Percentiles rank a stretch among this genome's conserved stretches.
These are phyloP conservation scores for Fraxinus excelsior DNA, from an alignment of 257 asterid species.

Conservation along the genomic window DNA sequence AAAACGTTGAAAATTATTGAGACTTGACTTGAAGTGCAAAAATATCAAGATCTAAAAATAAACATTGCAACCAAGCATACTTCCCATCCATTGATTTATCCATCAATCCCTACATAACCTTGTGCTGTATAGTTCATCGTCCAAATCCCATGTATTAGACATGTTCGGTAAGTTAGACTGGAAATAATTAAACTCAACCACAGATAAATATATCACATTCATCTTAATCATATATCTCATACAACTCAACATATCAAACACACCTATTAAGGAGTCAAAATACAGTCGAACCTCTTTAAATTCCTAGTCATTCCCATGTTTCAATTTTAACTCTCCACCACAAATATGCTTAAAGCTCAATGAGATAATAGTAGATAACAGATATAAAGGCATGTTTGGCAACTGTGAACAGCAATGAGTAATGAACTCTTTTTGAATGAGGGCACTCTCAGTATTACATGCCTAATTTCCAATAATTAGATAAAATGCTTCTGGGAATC, in stretches of 20 bases:
- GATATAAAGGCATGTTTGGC: not conserved
- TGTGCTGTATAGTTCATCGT: too few relatives aligned
- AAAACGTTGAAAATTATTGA: too few relatives aligned
- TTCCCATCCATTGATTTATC: too few relatives aligned
- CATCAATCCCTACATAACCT: too few relatives aligned
- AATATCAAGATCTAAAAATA: too few relatives aligned
- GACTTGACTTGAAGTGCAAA: too few relatives aligned
- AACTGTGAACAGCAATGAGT: not conserved
- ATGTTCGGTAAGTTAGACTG: not conserved
- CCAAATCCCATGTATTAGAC: too few relatives aligned
- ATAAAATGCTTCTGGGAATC: not conserved
- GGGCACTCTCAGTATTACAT: not conserved
- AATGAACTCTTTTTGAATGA: not conserved
- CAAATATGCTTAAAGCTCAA: not conserved
- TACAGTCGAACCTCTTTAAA: not conserved
- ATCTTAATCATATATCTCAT: not conserved
- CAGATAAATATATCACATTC: not conserved
- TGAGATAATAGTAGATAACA: not conserved
- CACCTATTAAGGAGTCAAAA: not conserved
- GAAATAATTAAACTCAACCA: too few relatives aligned
- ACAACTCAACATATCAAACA: not conserved
- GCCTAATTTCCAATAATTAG: not conserved
- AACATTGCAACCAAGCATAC: too few relatives aligned
- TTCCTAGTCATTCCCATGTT: not conserved
- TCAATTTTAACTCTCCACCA: not conserved